A percentile compares a stretch with the other conserved stretches of the same genome.
Conservation (phyloP, 768 basidiomycete genomes). For the Boletus sensibilis region DNA sequence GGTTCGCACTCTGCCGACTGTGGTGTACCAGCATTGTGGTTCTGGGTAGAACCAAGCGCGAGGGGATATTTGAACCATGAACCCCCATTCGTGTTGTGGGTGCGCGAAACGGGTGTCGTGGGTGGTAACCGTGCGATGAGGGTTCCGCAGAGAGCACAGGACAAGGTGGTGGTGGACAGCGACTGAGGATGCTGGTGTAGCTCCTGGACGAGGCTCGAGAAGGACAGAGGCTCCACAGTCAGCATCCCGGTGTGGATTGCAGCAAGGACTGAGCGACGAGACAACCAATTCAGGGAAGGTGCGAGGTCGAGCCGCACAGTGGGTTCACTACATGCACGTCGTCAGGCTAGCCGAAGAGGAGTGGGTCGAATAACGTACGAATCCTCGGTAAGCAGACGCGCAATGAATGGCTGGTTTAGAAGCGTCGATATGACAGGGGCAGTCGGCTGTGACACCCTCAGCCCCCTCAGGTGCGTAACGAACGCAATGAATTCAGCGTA, state of each 20-base stretch:
- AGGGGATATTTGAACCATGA: slow-evolving; percentile 59
- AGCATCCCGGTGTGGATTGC: slow-evolving; percentile 90
- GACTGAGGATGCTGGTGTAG: slow-evolving; percentile 44
- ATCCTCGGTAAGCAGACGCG: slow-evolving; percentile 76
- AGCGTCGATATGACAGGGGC: slow-evolving; percentile 72
- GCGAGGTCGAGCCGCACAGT: slow-evolving; percentile 92
- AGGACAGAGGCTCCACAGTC: slow-evolving; percentile 81
- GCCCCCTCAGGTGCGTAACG: slow-evolving; percentile 67
- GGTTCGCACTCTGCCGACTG: slow-evolving; percentile 29
- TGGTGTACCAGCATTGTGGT: slow-evolving; percentile 22
- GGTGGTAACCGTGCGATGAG: slow-evolving; percentile 50
- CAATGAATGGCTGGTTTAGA: slow-evolving; percentile 74
- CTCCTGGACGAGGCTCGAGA: slow-evolving; percentile 58
- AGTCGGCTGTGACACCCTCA: slow-evolving; percentile 57
- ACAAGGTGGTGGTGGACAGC: slow-evolving; percentile 46
- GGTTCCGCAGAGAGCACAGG: slow-evolving; percentile 77
- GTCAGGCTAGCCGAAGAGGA: slow-evolving; percentile 11
- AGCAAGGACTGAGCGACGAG: slow-evolving; percentile 74
- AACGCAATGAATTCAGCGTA: slow-evolving; percentile 82
- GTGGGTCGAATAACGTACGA: slow-evolving; percentile 57
- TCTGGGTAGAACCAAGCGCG: slow-evolving; percentile 33
- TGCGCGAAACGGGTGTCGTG: slow-evolving; percentile 27
- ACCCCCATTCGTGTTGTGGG: slow-evolving; percentile 48
- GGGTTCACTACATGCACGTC: slow-evolving; percentile 59
- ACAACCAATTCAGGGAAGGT: slow-evolving; percentile 92